Conservation (phyloP, 768 basidiomycete genomes). For the Phaeotremella skinneri region DNA sequence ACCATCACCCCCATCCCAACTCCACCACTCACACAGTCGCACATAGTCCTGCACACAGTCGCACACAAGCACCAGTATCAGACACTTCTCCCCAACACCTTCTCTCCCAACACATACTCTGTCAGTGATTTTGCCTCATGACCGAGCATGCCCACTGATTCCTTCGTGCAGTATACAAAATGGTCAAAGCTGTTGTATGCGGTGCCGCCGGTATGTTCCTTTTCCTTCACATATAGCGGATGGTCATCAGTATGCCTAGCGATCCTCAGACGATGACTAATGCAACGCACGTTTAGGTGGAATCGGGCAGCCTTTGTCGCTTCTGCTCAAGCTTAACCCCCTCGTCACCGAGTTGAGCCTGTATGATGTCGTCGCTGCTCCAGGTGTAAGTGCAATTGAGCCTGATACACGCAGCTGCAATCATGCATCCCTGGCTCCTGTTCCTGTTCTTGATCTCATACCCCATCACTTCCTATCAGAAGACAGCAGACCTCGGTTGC, state of each 20-base stretch:
- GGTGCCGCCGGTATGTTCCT: slow-evolving; percentile 76
- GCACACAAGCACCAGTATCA: too few relatives aligned
- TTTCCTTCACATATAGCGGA: slow-evolving; percentile 9
- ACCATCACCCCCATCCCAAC: too few relatives aligned
- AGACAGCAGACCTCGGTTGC: too few relatives aligned
- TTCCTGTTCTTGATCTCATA: too few relatives aligned
- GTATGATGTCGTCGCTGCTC: slow-evolving; percentile 92
- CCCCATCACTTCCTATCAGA: too few relatives aligned
- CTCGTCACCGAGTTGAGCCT: slow-evolving; percentile 77
- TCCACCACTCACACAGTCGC: too few relatives aligned
- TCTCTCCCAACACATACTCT: too few relatives aligned
- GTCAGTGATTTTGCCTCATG: too few relatives aligned
- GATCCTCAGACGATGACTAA: not conserved
- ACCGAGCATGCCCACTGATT: not conserved
- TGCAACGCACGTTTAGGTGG: slow-evolving; percentile 56
- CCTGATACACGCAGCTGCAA: too few relatives aligned
- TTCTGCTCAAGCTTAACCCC: slow-evolving; percentile 90
- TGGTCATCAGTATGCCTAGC: not conserved
- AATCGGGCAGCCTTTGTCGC: slow-evolving; percentile 94
- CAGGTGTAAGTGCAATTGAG: slow-evolving; percentile 61
- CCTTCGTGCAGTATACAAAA: slow-evolving; percentile 33
- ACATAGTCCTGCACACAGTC: too few relatives aligned
- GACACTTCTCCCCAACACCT: too few relatives aligned
- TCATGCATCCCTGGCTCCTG: too few relatives aligned
- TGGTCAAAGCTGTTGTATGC: slow-evolving; percentile 89